These are phyloP conservation scores for Torulaspora maleeae DNA, from an alignment of 805 yeast genomes.

Conservation along the genomic window DNA sequence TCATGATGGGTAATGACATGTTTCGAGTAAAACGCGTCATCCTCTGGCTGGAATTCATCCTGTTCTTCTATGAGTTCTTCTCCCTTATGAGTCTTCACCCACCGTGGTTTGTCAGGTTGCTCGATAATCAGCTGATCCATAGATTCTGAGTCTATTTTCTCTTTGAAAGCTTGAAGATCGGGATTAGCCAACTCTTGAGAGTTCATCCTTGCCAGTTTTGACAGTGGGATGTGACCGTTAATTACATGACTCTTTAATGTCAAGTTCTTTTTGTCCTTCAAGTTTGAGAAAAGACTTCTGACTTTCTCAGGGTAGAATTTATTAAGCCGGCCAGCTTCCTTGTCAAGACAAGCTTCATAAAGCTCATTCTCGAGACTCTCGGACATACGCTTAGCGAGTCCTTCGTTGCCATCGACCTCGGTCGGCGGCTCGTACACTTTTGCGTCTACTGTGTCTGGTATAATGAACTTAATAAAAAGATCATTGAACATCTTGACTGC, in stretches of 20 bases:
- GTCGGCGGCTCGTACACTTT: conserved; percentile 26
- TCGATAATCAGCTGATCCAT: conserved; percentile 65
- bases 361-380: conserved; percentile 49
- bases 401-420: conserved; percentile 30
- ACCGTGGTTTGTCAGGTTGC: conserved; percentile 53
- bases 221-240: conserved; percentile 48
- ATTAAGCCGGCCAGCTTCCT: conserved; percentile 20
- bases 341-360: conserved; percentile 37
- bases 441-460: conserved; percentile 24
- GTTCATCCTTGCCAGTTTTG: conserved; percentile 56
- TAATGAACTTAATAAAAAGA: conserved; percentile 41
- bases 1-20: conserved; percentile 17
- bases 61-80: conserved; percentile 70
- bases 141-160: conserved; percentile 63
- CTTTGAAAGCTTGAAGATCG: conserved; percentile 65
- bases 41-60: conserved; percentile 30
- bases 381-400: conserved; percentile 45
- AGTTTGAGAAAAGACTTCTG: conserved; percentile 59
- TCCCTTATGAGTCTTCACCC: conserved; percentile 82
- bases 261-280: conserved; percentile 52
- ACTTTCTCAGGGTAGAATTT: conserved; percentile 58
- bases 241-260: conserved; percentile 55
- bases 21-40: conserved; percentile 33
- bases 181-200: conserved; percentile 77
- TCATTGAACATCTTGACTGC: conserved; percentile 50